Percentiles rank a stretch among this genome's conserved stretches.
These are phyloP conservation scores for Candida pini DNA, from an alignment of 805 yeast species.

Conservation along the genomic window DNA sequence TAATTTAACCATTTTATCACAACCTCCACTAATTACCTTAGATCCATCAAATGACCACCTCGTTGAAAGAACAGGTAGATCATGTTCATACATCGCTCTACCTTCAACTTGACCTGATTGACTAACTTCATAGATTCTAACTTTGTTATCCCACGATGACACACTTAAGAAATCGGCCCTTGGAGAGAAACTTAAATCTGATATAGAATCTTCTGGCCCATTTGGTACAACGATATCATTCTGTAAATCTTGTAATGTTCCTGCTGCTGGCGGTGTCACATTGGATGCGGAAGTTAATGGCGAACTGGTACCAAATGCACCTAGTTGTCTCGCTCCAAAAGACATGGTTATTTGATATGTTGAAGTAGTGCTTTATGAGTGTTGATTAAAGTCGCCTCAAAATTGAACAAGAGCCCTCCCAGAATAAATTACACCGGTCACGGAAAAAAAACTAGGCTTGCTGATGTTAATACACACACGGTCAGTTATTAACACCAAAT, in stretches of 20 bases:
- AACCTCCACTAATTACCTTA: conserved; percentile 82
- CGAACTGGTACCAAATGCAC: conserved; percentile 18
- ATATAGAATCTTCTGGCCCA: conserved; percentile 88
- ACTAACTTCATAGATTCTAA: conserved; percentile 82
- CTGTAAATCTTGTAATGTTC: conserved; percentile 53
- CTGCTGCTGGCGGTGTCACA: too few species aligned
- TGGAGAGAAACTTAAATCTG: conserved; percentile 82
- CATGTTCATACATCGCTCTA: conserved; percentile 83
- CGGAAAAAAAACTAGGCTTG: too few species aligned
- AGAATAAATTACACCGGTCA: too few species aligned
- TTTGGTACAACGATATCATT: conserved; percentile 67
- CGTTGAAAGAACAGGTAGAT: conserved; percentile 77
- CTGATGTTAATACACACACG: too few species aligned
- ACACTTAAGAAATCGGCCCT: conserved; percentile 76
- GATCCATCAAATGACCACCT: conserved; percentile 87
- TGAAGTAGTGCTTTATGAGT: too few species aligned
- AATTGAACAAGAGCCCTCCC: too few species aligned
- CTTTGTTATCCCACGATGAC: conserved; percentile 93
- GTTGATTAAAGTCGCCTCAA: too few species aligned
- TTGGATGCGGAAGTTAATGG: conserved; percentile 13
- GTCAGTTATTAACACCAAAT: too few species aligned
- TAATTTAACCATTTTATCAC: conserved; percentile 80
- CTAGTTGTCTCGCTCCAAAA: conserved; percentile 24
- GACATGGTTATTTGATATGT: conserved; percentile 15
- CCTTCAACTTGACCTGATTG: conserved; percentile 77